Conservation (phyloP, 2,329 filamentous ascomycete species). For the Pleochaeta shiraiana region DNA sequence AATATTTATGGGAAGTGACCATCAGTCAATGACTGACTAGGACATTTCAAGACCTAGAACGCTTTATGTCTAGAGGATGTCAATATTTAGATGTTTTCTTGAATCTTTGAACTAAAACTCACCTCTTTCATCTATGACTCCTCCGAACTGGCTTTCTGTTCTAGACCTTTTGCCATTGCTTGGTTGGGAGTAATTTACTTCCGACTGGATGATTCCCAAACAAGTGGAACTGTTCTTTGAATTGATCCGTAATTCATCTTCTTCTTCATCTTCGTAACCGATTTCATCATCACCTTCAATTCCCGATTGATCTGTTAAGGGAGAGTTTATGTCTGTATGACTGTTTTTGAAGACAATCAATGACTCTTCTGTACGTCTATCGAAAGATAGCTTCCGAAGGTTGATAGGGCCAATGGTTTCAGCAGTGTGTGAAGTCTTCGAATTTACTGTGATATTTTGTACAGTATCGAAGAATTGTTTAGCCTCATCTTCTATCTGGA, state of each 20-base stretch:
- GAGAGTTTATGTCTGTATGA: no score
- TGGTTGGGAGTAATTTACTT: slow-evolving; percentile 3
- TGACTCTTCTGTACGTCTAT: background rate
- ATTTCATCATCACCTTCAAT: slow-evolving; percentile 2
- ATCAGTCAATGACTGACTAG: no score
- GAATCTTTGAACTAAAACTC: no score
- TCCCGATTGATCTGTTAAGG: background rate
- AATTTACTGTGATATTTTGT: background rate
- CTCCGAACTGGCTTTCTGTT: slow-evolving; percentile 12
- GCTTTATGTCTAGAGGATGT: no score
- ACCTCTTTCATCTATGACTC: slow-evolving; percentile 12
- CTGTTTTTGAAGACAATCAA: no score
- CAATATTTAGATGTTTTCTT: no score
- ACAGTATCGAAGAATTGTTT: background rate
- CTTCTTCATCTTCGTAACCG: slow-evolving; percentile 1
- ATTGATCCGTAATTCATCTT: background rate
- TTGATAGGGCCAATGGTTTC: background rate
- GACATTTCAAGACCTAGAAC: no score
- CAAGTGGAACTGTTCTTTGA: background rate
- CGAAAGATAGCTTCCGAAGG: background rate
- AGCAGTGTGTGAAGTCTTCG: background rate
- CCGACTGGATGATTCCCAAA: background rate
- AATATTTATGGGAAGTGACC: no score
- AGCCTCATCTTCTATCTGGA: background rate
- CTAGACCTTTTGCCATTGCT: slow-evolving; percentile 15